These are phyloP conservation scores for Batrachochytrium dendrobatidis DNA, from an alignment of 371 early-diverging fungal species.

Conservation along the genomic window DNA sequence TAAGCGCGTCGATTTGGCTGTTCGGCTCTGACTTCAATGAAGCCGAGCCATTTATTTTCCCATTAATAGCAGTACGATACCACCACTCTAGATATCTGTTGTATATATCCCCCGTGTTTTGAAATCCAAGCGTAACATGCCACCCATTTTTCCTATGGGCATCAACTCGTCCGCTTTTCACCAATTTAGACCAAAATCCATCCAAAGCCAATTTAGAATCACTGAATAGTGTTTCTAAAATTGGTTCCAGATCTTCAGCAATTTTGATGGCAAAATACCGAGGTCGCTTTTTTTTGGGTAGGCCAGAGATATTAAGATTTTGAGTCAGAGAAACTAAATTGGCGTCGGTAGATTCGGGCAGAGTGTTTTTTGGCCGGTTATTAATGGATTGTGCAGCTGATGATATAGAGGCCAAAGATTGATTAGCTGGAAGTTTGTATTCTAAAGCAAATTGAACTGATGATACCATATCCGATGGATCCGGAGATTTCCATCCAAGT, in stretches of 20 bases:
- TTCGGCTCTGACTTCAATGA: background rate
- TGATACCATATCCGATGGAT: no score
- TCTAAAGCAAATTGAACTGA: no score
- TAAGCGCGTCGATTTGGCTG: background rate
- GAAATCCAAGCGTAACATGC: constrained; percentile 14
- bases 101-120: background rate
- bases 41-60: background rate
- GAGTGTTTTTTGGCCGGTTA: constrained; percentile 6
- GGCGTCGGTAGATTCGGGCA: background rate
- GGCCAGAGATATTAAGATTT: constrained; percentile 7
- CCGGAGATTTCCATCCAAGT: no score
- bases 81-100: background rate
- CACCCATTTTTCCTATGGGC: constrained; percentile 3
- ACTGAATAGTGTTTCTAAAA: no score
- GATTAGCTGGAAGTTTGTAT: no score
- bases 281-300: background rate
- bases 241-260: no score
- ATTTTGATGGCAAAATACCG: constrained; percentile 11
- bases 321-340: background rate
- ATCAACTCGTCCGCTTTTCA: background rate
- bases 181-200: constrained; percentile 7
- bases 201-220: no score
- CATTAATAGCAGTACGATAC: background rate
- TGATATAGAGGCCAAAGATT: no score
- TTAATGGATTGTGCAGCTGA: constrained; percentile 1